Percentiles rank a stretch among this genome's conserved stretches.
Conservation (phyloP, 345 rosid genomes). For the Capsella bursapastoris region DNA sequence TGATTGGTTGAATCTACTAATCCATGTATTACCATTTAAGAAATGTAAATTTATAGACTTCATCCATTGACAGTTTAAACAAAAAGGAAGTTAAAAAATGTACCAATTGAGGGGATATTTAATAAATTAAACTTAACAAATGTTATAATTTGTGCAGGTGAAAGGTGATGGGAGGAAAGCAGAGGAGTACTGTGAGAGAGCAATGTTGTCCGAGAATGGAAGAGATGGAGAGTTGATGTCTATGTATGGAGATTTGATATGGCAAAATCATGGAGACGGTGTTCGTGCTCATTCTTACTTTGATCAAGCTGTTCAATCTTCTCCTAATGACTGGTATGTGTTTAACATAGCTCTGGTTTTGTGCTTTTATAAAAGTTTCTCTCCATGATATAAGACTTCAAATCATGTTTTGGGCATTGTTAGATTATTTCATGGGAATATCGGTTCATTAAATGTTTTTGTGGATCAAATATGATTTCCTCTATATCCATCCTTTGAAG, state of each 20-base stretch:
- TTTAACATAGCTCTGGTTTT: neutral
- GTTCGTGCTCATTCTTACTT: conserved; percentile 63
- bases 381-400: neutral
- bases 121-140: neutral
- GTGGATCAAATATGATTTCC: conserved; percentile 35
- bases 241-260: conserved; percentile 65
- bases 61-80: neutral
- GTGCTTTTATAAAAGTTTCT: neutral
- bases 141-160: conserved; percentile 43
- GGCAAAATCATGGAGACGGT: conserved; percentile 59
- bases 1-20: neutral
- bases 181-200: conserved; percentile 68
- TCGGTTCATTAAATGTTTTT: conserved; percentile 18
- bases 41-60: neutral
- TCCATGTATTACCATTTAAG: neutral
- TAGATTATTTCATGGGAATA: conserved; percentile 18
- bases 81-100: neutral
- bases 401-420: neutral
- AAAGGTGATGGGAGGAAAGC: conserved; percentile 65
- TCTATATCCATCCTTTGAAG: conserved; percentile 38
- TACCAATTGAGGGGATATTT: neutral
- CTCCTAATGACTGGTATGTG: conserved; percentile 68
- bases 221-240: conserved; percentile 62
- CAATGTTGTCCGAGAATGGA: conserved; percentile 60
- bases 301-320: conserved; percentile 66